Base-by-base conservation (phyloP, 495 filamentous ascomycete genomes). In the Rhizodiscina lignyota region DNA sequence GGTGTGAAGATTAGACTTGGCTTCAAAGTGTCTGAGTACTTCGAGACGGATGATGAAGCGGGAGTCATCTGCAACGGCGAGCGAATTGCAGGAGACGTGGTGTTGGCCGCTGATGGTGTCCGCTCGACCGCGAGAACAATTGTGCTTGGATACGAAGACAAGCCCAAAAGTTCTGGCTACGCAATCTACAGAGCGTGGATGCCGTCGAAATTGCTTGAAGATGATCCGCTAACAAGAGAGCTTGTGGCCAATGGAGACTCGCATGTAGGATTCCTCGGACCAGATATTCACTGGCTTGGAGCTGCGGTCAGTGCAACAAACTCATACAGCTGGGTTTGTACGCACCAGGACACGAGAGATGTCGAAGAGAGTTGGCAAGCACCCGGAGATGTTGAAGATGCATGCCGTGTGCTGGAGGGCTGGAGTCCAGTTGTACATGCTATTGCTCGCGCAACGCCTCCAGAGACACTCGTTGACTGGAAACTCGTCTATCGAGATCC, bases 91-190 rank as follows among this genome's bases (percentile, higher is more conserved):
- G 74, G 58, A 0, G 65, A 79, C 40, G 55, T 77, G 3, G 69
- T 78, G 0, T 49, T 79, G 26, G 72, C 69, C 4, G 74, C 72
- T 10, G 74, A 79, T 41, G 74, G 74, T 0, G 68, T 78, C 3
- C 56, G 74, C 12, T 72, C 67, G 13, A 63, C 58, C 26, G 70
- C 68, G 8, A 51, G 71, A 24, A 72, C 64, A 41, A 63, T 77
- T 26, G 70, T 75, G 23, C 56, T 76, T 5, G 73, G 73, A 2
- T 68, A 67, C 31, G 70, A 77, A 36, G 71, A 75, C 44, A 63
- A 63, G 36, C 70, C 72, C 0, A 70, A 72, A 48, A 51, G 55
- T 0, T 66, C 60, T 2, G 72, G 73, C 5, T 76, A 75, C 47
- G 70, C 73, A 4, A 63, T 76, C 4, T 77, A 51, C 21, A 34